These are phyloP conservation scores for Amylostereum areolatum DNA, from an alignment of 1,284 basidiomycete genomes.

Conservation along the genomic window DNA sequence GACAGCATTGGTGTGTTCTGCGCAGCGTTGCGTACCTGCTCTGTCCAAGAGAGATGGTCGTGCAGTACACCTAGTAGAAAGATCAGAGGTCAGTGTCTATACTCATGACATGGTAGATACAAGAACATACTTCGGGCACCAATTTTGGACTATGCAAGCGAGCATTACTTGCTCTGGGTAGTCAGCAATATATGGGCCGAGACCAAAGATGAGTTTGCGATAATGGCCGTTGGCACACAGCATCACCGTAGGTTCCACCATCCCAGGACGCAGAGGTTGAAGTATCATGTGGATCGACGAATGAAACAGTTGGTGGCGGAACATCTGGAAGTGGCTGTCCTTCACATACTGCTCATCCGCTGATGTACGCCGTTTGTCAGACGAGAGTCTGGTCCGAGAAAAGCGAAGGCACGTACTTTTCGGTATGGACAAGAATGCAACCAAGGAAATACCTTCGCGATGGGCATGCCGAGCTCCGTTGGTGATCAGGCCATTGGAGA, in stretches of 20 bases:
- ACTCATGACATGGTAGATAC: neutral
- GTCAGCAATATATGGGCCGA: slow-evolving; percentile 9
- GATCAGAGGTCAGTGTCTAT: neutral
- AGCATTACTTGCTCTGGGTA: slow-evolving; percentile 3
- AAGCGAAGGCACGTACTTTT: slow-evolving; percentile 9
- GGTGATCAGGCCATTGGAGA: slow-evolving; percentile 13
- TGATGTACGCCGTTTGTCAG: too few species aligned
- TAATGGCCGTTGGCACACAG: slow-evolving; percentile 7
- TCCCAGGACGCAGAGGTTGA: neutral
- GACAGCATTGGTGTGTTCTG: neutral
- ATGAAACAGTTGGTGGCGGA: slow-evolving; percentile 7
- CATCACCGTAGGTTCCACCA: slow-evolving; percentile 3
- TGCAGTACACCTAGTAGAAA: neutral
- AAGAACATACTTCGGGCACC: slow-evolving; percentile 3
- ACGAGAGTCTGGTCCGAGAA: neutral
- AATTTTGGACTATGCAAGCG: slow-evolving; percentile 1
- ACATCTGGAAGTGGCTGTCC: slow-evolving; percentile 1
- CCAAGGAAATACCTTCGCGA: slow-evolving; percentile 13
- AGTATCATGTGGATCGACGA: slow-evolving; percentile 3
- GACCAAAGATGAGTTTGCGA: slow-evolving; percentile 1
- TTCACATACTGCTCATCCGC: neutral
- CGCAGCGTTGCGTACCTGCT: neutral
- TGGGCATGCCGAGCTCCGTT: slow-evolving; percentile 18
- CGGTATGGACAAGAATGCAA: slow-evolving; percentile 22
- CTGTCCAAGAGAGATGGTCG: neutral